Evolutionary conservation across 2,329 filamentous ascomycete genomes (phyloP).

Genomic region (Emergomyces pasteurianus): DNA sequence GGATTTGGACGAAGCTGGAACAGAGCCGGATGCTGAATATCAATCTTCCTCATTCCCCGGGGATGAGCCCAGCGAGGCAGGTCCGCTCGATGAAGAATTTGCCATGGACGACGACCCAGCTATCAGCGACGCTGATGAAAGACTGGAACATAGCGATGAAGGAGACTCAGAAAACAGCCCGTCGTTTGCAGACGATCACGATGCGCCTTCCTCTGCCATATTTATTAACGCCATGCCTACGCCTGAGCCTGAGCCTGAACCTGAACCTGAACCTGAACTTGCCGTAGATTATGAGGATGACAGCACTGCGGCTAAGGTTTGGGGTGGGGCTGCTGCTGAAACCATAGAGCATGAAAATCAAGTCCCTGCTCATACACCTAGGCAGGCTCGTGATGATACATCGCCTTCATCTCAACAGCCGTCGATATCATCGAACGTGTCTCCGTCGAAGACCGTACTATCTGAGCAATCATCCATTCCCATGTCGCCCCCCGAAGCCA

Average conservation of each 20-base stretch:
- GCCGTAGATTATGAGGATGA: not conserved
- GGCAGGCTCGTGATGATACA: conserved; percentile 37
- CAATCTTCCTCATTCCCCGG: not conserved
- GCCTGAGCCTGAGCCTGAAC: not conserved
- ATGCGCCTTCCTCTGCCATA: not conserved
- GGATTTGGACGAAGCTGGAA: not conserved
- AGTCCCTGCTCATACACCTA: conserved; percentile 30
- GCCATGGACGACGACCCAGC: not conserved
- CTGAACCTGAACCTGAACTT: not conserved
- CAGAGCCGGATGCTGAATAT: not conserved
- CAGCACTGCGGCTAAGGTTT: conserved; percentile 27
- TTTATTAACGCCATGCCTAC: not conserved
- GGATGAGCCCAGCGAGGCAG: not conserved
- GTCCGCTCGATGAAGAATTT: not conserved
- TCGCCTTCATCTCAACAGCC: not conserved
- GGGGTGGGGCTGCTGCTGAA: conserved; percentile 43
- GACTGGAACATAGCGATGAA: not conserved
- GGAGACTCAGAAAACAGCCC: not conserved
- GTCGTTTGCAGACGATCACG: not conserved
- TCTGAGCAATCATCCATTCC: not conserved
- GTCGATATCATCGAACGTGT: not conserved
- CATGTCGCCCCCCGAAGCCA: conserved; percentile 1
- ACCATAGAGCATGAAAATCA: conserved; percentile 29
- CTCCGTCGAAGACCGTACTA: not conserved
- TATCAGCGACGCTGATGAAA: not conserved